phyloP scores from a whole-genome alignment of 2,329 filamentous ascomycete genomes.

The Alternaria consortialis region DNA sequence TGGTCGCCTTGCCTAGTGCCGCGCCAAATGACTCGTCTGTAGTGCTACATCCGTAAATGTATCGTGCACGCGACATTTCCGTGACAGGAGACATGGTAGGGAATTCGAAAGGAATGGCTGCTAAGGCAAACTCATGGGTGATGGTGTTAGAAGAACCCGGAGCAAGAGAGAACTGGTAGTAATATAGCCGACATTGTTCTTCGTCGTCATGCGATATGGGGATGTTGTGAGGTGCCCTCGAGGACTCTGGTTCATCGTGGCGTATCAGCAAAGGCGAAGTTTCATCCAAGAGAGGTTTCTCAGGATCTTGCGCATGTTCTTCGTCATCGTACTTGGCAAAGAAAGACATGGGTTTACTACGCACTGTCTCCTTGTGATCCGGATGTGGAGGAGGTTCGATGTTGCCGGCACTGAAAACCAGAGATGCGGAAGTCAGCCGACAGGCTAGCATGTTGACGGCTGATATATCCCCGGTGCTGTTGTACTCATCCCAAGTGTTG shows the following conservation, averaged over 20 bases:
- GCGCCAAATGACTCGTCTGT: constrained; percentile 65
- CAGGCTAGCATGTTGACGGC: constrained; percentile 72
- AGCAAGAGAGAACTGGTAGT: constrained; percentile 68
- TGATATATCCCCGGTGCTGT: constrained; percentile 41
- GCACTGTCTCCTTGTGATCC: constrained; percentile 12
- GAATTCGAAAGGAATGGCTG: constrained; percentile 73
- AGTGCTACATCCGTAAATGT: constrained; percentile 73
- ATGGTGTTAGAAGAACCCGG: constrained; percentile 54
- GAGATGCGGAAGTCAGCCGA: constrained; percentile 70
- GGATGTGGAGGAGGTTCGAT: constrained; percentile 61
- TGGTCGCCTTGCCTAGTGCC: constrained; percentile 70
- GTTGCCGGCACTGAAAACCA: constrained; percentile 72
- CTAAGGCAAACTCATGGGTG: constrained; percentile 70
- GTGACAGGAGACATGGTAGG: constrained; percentile 65
- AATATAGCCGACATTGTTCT: constrained; percentile 75
- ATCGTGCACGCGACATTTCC: constrained; percentile 67
- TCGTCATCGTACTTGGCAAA: constrained; percentile 57
- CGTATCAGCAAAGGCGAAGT: constrained; percentile 30
- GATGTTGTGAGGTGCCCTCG: constrained; percentile 22
- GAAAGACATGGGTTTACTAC: constrained; percentile 54
- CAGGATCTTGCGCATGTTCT: constrained; percentile 30
- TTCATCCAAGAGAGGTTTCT: constrained; percentile 40
- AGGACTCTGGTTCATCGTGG: constrained; percentile 13
- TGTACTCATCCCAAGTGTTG: constrained; percentile 70
- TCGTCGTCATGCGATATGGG: constrained; percentile 58